A percentile compares a stretch with the other conserved stretches of the same genome.
Conservation (phyloP, 148 eudicot genomes). For the Vaccinium darrowii region DNA sequence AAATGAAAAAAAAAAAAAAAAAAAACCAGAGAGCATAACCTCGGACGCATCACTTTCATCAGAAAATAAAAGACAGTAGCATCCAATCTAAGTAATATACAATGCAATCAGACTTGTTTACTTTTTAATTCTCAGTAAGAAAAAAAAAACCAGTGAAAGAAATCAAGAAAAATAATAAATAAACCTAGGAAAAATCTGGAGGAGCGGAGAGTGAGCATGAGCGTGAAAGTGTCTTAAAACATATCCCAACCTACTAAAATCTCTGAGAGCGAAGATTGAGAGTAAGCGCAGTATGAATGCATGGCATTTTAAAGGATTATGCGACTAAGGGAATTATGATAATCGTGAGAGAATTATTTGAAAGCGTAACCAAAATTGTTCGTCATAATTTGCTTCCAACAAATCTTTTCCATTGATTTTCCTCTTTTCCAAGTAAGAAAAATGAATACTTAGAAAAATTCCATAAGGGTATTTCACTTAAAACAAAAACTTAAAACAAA, state of each 20-base stretch:
- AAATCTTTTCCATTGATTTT: neutral
- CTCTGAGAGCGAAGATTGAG: too few relatives aligned
- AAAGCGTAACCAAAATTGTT: neutral
- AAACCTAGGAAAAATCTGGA: neutral
- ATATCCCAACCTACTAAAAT: too few relatives aligned
- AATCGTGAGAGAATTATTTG: too few relatives aligned
- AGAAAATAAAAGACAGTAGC: neutral
- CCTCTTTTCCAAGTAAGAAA: neutral
- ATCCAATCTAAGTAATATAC: neutral
- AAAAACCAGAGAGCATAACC: neutral
- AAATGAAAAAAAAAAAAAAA: too few relatives aligned
- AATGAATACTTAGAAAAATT: too few relatives aligned
- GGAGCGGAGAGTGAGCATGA: too few relatives aligned
- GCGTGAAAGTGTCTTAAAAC: too few relatives aligned
- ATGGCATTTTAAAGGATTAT: too few relatives aligned
- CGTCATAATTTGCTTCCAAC: neutral
- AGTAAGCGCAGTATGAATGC: too few relatives aligned
- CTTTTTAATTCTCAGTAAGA: too few relatives aligned
- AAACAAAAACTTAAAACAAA: too few relatives aligned
- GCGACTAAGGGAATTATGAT: neutral
- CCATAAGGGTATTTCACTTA: too few relatives aligned
- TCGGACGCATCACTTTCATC: neutral
- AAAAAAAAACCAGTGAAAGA: neutral
- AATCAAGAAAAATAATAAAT: neutral
- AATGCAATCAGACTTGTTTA: neutral